phyloP scores from a whole-genome alignment of 768 basidiomycete species.

The Dentipellis sp. region DNA sequence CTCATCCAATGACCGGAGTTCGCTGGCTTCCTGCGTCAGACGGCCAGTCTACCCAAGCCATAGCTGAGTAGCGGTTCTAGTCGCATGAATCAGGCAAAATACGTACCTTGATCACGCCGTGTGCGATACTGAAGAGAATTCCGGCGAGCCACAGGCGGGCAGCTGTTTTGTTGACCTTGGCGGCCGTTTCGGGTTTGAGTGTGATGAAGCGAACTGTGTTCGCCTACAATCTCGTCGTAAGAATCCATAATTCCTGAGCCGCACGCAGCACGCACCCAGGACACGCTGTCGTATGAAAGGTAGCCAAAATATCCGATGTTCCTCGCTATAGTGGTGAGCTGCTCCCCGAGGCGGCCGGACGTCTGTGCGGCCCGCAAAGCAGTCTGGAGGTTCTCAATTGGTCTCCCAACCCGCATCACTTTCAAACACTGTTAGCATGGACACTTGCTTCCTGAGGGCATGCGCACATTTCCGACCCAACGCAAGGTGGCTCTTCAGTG shows the following conservation, averaged over 20 bases:
- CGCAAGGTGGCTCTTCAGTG: conserved; percentile 79
- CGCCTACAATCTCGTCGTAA: conserved; percentile 31
- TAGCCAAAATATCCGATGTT: conserved; percentile 89
- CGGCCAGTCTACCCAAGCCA: conserved; percentile 41
- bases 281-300: conserved; percentile 69
- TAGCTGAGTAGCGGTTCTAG: background rate
- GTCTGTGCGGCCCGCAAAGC: conserved; percentile 64
- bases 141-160: conserved; percentile 87
- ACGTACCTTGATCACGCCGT: conserved; percentile 57
- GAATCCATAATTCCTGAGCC: background rate
- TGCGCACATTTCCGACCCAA: conserved; percentile 71
- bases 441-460: background rate
- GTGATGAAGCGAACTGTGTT: conserved; percentile 57
- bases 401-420: conserved; percentile 94
- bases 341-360: conserved; percentile 52
- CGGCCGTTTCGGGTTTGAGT: conserved; percentile 49
- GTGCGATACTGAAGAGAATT: conserved; percentile 69
- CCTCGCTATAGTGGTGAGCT: conserved; percentile 67
- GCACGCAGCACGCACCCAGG: conserved; percentile 57
- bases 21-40: conserved; percentile 50
- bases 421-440: background rate
- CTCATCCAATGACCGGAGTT: conserved; percentile 45
- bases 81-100: background rate
- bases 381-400: conserved; percentile 87
- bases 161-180: conserved; percentile 52